A percentile compares a stretch with the other conserved stretches of the same genome.
Evolutionary conservation across 495 filamentous ascomycete species (phyloP).

Genomic region (Neohortaea acidophila): DNA sequence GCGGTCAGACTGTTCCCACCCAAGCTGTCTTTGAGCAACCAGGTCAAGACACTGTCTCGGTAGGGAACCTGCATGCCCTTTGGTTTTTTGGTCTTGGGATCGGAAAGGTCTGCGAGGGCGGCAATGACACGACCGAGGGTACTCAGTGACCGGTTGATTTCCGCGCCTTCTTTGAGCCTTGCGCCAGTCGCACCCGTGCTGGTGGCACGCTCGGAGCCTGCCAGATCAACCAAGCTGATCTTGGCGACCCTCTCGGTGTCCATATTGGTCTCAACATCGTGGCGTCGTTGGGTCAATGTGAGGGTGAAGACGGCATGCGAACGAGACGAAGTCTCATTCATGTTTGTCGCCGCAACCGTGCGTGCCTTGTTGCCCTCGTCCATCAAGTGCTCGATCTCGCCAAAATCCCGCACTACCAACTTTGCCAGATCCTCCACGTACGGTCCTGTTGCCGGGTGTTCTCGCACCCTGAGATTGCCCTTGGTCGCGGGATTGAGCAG

Average conservation of each 20-base stretch:
- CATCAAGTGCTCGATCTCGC: constrained; percentile 94
- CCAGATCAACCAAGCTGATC: constrained; percentile 94
- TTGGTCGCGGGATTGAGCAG: constrained; percentile 91
- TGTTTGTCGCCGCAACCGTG: constrained; percentile 97
- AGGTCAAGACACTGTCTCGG: constrained; percentile 91
- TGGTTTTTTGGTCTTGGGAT: constrained; percentile 67
- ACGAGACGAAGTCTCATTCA: constrained; percentile 98
- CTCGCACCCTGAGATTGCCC: constrained; percentile 89
- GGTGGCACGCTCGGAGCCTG: constrained; percentile 89
- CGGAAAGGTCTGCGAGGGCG: constrained; percentile 78
- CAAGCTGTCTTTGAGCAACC: constrained; percentile 92
- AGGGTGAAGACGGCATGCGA: constrained; percentile 97
- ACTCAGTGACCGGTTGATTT: constrained; percentile 94
- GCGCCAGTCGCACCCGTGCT: constrained; percentile 94
- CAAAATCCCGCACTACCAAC: constrained; percentile 88
- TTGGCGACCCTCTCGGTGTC: constrained; percentile 94
- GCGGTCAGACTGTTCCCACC: constrained; percentile 99
- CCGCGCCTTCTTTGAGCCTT: constrained; percentile 91
- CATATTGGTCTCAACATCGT: constrained; percentile 88
- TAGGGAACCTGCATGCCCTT: constrained; percentile 79
- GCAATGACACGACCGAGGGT: constrained; percentile 97
- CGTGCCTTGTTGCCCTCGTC: constrained; percentile 97
- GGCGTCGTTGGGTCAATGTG: constrained; percentile 84
- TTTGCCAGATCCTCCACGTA: constrained; percentile 98
- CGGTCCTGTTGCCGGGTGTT: constrained; percentile 92